phyloP scores from a whole-genome alignment of 2,329 filamentous ascomycete species.

The Trichoderma lentiforme region DNA sequence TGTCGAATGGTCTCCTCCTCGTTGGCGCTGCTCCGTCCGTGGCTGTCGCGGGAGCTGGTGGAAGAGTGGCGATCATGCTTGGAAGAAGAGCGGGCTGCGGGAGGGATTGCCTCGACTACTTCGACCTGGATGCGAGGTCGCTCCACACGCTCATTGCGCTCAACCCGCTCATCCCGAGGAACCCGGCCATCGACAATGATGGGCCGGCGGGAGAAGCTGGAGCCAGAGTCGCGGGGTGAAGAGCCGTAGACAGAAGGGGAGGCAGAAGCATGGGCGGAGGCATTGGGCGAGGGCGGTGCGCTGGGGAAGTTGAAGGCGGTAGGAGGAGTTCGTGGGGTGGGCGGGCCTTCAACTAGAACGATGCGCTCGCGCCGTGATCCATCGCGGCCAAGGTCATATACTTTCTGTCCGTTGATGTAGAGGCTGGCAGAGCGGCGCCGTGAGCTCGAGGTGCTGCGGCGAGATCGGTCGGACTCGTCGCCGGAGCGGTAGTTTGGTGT shows the following conservation, averaged over 20 bases:
- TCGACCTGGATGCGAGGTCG: conserved; percentile 36
- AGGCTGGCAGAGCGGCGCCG: conserved; percentile 34
- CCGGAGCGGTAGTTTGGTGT: conserved; percentile 37
- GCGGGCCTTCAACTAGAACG: conserved; percentile 44
- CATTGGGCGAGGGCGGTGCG: conserved; percentile 40
- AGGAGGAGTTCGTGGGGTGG: conserved; percentile 47
- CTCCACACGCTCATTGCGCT: background rate
- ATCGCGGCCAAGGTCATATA: conserved; percentile 34
- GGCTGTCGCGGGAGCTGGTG: conserved; percentile 35
- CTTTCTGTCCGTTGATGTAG: conserved; percentile 39
- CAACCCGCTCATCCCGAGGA: conserved; percentile 21
- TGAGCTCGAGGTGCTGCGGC: conserved; percentile 31
- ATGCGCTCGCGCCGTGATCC: conserved; percentile 40
- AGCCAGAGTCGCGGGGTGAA: conserved; percentile 23
- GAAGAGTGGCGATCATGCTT: conserved; percentile 38
- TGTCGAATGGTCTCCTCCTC: conserved; percentile 30
- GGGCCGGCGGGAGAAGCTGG: conserved; percentile 29
- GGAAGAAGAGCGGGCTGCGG: conserved; percentile 20
- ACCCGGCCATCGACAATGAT: conserved; percentile 39
- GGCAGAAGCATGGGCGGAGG: conserved; percentile 28
- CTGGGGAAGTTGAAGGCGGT: conserved; percentile 38
- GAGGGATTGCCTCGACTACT: conserved; percentile 31
- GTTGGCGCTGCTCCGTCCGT: conserved; percentile 28
- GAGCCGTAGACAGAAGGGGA: conserved; percentile 23
- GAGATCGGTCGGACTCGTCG: conserved; percentile 37